Evolutionary conservation across 768 basidiomycete genomes (phyloP).

Genomic region (Phlebiopsis gigantea): DNA sequence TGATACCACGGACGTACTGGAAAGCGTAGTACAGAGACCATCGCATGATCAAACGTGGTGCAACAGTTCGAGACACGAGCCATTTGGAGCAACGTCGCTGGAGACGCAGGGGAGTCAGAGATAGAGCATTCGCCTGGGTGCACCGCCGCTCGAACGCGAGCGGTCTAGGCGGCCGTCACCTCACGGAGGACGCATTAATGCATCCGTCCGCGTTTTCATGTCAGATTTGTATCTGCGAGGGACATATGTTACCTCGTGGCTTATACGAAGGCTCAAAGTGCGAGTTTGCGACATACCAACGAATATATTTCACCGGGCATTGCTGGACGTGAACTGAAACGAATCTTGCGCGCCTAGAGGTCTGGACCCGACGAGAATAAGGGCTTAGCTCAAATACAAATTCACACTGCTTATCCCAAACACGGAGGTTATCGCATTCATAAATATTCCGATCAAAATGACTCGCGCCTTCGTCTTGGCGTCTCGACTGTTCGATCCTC

Average conservation of each 20-base stretch:
- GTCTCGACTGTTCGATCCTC: no score
- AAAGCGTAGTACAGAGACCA: not conserved
- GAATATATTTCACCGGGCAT: not conserved
- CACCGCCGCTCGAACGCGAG: constrained; percentile 6
- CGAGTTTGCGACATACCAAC: not conserved
- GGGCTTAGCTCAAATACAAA: not conserved
- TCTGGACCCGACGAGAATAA: not conserved
- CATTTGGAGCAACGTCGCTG: not conserved
- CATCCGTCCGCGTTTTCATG: not conserved
- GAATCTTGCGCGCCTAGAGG: no score
- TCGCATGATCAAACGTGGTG: not conserved
- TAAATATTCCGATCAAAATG: not conserved
- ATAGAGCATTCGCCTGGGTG: not conserved
- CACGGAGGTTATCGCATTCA: not conserved
- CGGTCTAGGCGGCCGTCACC: not conserved
- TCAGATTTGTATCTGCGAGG: not conserved
- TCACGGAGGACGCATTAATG: no score
- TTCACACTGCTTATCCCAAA: not conserved
- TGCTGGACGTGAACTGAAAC: no score
- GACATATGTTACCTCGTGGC: not conserved
- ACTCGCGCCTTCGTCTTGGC: no score
- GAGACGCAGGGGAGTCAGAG: not conserved
- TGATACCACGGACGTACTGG: constrained; percentile 5
- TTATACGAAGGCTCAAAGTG: not conserved
- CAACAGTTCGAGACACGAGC: not conserved